Evolutionary conservation across 768 basidiomycete species (phyloP).

Genomic region (Auriscalpium orientale): DNA sequence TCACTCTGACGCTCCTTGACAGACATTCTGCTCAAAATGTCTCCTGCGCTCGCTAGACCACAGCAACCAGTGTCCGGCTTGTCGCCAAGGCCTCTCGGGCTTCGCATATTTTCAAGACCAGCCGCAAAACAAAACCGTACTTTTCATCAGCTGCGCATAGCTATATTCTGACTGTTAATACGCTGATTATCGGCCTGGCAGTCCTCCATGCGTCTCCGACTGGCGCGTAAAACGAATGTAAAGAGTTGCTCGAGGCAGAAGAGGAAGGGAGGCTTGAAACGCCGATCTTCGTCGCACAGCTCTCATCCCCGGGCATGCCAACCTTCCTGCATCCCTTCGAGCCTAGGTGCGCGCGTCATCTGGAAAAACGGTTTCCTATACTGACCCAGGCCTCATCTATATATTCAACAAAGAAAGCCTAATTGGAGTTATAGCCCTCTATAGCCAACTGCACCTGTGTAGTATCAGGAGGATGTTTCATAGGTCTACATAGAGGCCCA

Average conservation of each 20-base stretch:
- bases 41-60: constrained; percentile 89
- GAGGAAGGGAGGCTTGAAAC: constrained; percentile 78
- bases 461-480: no score
- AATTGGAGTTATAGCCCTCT: no score
- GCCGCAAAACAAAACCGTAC: constrained; percentile 61
- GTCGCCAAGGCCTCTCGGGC: constrained; percentile 72
- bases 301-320: constrained; percentile 85
- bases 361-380: no score
- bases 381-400: no score
- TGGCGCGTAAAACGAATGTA: no score
- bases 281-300: constrained; percentile 88
- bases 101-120: constrained; percentile 78
- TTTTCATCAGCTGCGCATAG: constrained; percentile 51
- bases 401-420: no score
- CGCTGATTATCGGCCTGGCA: no score
- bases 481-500: no score
- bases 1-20: no score
- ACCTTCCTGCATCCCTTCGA: constrained; percentile 91
- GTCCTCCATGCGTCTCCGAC: no score
- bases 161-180: constrained; percentile 4
- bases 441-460: no score
- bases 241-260: no score
- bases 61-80: constrained; percentile 73
- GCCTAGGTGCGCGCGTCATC: constrained; percentile 44
- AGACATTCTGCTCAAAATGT: constrained; percentile 91